Percentiles rank a stretch among this genome's conserved stretches.
These are phyloP conservation scores for Venturia asperata DNA, from an alignment of 2,329 filamentous ascomycete genomes.

Conservation along the genomic window DNA sequence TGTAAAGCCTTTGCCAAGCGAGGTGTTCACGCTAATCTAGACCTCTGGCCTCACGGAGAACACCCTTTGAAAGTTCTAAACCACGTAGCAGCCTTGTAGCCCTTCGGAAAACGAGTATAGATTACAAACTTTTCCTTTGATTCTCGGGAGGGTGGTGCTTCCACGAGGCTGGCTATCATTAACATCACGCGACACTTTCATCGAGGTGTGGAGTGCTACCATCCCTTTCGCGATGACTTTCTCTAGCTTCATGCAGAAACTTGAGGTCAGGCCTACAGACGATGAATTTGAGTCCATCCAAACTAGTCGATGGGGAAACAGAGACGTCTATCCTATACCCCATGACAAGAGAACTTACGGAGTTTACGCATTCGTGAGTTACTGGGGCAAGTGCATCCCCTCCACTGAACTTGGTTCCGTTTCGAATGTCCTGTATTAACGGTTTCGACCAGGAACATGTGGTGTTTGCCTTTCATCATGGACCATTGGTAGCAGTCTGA, in stretches of 20 bases:
- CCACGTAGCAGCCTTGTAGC: not conserved
- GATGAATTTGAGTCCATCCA: constrained; percentile 23
- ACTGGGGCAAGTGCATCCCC: constrained; percentile 20
- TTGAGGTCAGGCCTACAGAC: constrained; percentile 23
- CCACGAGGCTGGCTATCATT: not conserved
- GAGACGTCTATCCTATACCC: constrained; percentile 23
- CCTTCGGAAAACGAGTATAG: not conserved
- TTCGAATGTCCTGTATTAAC: not conserved
- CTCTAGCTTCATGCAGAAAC: constrained; percentile 18
- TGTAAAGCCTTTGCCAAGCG: not conserved
- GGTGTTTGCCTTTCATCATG: constrained; percentile 22
- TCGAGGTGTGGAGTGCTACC: not conserved
- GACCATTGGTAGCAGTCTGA: constrained; percentile 22
- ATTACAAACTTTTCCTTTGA: not conserved
- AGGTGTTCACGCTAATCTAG: constrained; percentile 7
- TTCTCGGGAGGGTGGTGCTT: not conserved
- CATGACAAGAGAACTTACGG: constrained; percentile 23
- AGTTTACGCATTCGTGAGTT: constrained; percentile 21
- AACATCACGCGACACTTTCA: not conserved
- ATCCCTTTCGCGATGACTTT: not conserved
- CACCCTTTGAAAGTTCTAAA: not conserved
- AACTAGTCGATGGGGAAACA: constrained; percentile 23
- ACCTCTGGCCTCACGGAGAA: not conserved
- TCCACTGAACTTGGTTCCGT: not conserved
- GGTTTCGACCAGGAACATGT: constrained; percentile 20